Conservation (phyloP, 2,329 filamentous ascomycete species). For the Aspergillus caelatus region DNA sequence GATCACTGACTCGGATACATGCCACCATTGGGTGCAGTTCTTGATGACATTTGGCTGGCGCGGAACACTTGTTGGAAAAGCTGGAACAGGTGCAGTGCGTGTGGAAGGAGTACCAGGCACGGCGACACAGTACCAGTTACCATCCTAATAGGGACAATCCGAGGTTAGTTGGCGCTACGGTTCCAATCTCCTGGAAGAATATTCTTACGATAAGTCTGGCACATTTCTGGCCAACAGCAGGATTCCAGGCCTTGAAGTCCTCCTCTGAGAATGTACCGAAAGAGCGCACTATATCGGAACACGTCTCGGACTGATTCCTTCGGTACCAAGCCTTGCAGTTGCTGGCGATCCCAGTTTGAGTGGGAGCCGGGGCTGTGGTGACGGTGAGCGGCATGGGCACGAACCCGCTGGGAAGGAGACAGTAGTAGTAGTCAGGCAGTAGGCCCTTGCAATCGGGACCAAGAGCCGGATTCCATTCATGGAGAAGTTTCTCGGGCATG, state of each 20-base stretch:
- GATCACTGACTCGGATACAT: not conserved
- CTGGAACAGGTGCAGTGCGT: not conserved
- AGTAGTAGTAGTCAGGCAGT: conserved; percentile 14
- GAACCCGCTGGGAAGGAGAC: conserved; percentile 8
- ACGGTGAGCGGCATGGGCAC: conserved; percentile 10
- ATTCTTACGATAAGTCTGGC: not conserved
- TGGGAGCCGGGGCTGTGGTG: conserved; percentile 3
- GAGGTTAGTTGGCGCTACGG: not conserved
- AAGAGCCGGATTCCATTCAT: conserved; percentile 17
- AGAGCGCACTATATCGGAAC: not conserved
- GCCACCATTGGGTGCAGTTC: not conserved
- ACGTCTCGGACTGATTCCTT: not conserved
- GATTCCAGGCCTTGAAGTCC: conserved; percentile 19
- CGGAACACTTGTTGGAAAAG: not conserved
- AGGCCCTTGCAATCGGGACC: conserved; percentile 13
- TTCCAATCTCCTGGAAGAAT: too few relatives aligned
- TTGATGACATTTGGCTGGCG: not conserved
- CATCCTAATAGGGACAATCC: not conserved
- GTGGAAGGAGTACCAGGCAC: conserved; percentile 9
- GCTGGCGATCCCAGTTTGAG: not conserved
- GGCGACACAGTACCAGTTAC: conserved; percentile 9
- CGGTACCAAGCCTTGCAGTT: conserved; percentile 8
- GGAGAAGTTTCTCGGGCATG: conserved; percentile 2
- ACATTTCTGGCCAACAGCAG: not conserved
- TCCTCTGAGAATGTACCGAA: conserved; percentile 7